Base-by-base conservation (phyloP, 805 yeast species). In the Suhomyces prunicola region DNA sequence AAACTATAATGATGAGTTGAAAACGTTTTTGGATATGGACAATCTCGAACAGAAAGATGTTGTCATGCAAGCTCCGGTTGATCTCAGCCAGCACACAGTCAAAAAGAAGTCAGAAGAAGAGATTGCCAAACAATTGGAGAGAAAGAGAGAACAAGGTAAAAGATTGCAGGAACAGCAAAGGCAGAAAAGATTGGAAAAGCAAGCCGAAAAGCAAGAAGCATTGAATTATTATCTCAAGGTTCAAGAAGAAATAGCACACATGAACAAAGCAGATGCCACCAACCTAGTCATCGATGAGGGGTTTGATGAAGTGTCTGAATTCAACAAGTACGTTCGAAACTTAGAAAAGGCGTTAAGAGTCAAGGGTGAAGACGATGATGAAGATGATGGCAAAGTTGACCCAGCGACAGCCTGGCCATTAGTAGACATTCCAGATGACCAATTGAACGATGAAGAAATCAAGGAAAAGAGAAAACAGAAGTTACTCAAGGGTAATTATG, bases 101-200 rank as follows among this genome's bases (percentile, higher is more conserved):
- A 83, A 82, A 44, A 89, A 86, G 65, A 92, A 92, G 65, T 73
- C 90, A 0, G 94, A 87, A 54, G 97, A 90, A 67, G 97, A 93
- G 65, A 69, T 92, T 24, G 84, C 82, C 19, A 68, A 80, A 24
- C 91, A 88, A 57, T 86, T 92, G 1, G 93, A 87, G 58, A 85
- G 87, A 64, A 80, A 96, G 55, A 80, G 82, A 60, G 97, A 91
- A 64, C 88, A 87, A 57, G 97, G 97, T 7, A 82, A 86, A 57
- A 78, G 96, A 58, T 76, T 96, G 56, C 98, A 94, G 70, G 96
- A 90, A 62, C 97, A 91, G 69, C 97, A 97, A 0, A 91, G 87
- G 60, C 87, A 85, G 62, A 86, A 85, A 58, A 76, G 99, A 52
- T 68, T 84, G 8, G 97, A 93, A 65, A 91, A 89, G 62, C 70